Evolutionary conservation across 306 rosid species (phyloP), one percentile per base, ranked within the genome.

Genomic region (Luffa acutangula): DNA sequence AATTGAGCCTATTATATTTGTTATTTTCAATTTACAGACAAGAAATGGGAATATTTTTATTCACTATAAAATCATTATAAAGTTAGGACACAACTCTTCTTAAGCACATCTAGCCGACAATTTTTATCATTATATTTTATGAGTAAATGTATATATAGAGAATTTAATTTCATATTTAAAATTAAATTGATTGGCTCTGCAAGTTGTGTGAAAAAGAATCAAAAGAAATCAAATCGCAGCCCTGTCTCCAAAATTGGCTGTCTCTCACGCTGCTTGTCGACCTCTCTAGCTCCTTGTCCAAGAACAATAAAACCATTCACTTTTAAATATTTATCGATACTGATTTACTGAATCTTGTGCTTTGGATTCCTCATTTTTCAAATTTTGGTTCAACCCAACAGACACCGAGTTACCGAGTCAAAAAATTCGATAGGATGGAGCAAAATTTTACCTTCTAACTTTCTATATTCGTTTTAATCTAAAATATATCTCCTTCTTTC

Each of bases 171-270:
- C 34, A 9, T 67, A 70, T n/a, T 15, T 4, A 72, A 46, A 72
- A 72, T 13, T 49, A 10, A 14, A 73, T 49, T 73, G 60, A 73
- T 73, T 73, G 78, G 25, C 11, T 73, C 9, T 21, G 7, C 62
- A 73, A 73, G 60, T 73, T 49, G 60, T 49, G 78, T 45, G 76
- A 71, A 73, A 73, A 73, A 46, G 10, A 49, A 73, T 73, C 45
- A 2, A 73, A 49, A 6, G 3, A 21, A 73, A 73, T 73, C 59
- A 48, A 21, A 43, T 20, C 21, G 59, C 25, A 54, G 59, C 59
- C 0, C n/a, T 39, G 33, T 67, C 73, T 67, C 74, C 14, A 18
- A 15, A 7, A 7, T 67, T 41, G 20, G 13, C 7, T 41, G 14
- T 42, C 33, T 42, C 75, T 20, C 75, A 69, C 52, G 36, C 8